Base-by-base conservation (phyloP, 2,329 filamentous ascomycete genomes). In the Rutstroemia sydowiana region DNA sequence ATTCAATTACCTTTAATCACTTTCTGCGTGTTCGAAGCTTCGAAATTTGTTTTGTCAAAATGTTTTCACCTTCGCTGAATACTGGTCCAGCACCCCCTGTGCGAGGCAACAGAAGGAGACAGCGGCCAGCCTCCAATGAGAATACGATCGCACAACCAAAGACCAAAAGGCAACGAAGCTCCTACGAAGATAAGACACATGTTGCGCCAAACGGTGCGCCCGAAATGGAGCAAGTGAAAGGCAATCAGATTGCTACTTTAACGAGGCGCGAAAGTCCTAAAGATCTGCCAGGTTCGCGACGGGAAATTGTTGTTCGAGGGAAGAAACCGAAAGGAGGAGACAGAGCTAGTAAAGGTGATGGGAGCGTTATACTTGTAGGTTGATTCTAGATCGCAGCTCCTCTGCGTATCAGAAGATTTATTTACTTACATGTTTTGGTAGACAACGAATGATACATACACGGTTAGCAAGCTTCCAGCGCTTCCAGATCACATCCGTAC, bases 371-470 rank as follows among this genome's bases (percentile, higher is more conserved):
- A 60, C 66, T 88, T 69, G 84, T 87, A 71, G 51, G 77, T 18
- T 68, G 23, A 41, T 45, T 9, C n/a, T 44, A 10, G 23, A 13
- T 47, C 28, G 8, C 18, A 41, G 20, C 46, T 16, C 11, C 5
- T 52, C 28, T 14, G n/a, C 18, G 16, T 18, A 32, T 5, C 14
- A 40, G 26, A 26, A 41, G 34, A 30, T 45, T 53, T 42, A 52
- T 21, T 56, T 26, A 47, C 39, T 48, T 48, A 49, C 26, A 20
- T 31, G 9, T 52, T 36, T 31, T 45, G 41, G 7, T 55, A 95
- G 87, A 88, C 88, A 36, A 88, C 83, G 65, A 95, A 88, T 64
- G 83, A 84, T 65, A 87, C 88, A 57, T 96, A 93, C 67, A 85
- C 80, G 40, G 87, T 95, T 57, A 88, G 86, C 69, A 90, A 91